phyloP scores from a whole-genome alignment of 2,329 filamentous ascomycete genomes.

The Botryotinia globosa region DNA sequence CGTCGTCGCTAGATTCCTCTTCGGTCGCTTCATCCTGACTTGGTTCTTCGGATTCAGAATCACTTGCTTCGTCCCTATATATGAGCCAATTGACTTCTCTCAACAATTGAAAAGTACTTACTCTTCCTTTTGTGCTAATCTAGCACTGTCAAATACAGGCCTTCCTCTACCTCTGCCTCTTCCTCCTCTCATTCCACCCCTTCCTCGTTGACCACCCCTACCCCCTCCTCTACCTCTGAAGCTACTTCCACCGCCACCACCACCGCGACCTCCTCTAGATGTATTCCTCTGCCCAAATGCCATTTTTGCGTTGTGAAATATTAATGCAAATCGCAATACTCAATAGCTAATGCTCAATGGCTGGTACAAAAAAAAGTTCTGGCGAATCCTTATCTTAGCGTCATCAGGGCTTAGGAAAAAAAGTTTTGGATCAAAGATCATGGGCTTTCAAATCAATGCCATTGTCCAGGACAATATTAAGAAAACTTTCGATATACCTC shows the following conservation, averaged over 20 bases:
- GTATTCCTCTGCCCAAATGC: conserved; percentile 24
- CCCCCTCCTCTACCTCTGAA: conserved; percentile 33
- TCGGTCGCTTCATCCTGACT: conserved; percentile 43
- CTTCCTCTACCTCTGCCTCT: conserved; percentile 38
- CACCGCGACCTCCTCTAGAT: conserved; percentile 28
- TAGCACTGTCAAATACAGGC: conserved; percentile 46
- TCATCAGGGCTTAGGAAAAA: conserved; percentile 19
- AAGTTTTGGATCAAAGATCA: conserved; percentile 1
- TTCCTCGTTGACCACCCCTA: conserved; percentile 31
- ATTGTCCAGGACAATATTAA: conserved; percentile 9
- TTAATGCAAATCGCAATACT: neutral
- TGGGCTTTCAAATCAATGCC: conserved; percentile 4
- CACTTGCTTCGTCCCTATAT: conserved; percentile 29
- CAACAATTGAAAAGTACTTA: conserved; percentile 19
- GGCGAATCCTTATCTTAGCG: conserved; percentile 24
- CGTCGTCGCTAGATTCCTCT: conserved; percentile 46
- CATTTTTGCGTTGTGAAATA: conserved; percentile 22
- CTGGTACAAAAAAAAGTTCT: conserved; percentile 19
- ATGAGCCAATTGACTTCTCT: conserved; percentile 4
- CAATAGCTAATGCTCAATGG: neutral
- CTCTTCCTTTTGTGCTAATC: conserved; percentile 47
- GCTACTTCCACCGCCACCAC: conserved; percentile 24
- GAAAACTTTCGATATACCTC: neutral
- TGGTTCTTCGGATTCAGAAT: conserved; percentile 41
- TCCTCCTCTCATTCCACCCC: conserved; percentile 33